Percentiles rank a stretch among this genome's conserved stretches.
phyloP scores from a whole-genome alignment of 805 yeast species.

The Helenozyma rhizophorensis region DNA sequence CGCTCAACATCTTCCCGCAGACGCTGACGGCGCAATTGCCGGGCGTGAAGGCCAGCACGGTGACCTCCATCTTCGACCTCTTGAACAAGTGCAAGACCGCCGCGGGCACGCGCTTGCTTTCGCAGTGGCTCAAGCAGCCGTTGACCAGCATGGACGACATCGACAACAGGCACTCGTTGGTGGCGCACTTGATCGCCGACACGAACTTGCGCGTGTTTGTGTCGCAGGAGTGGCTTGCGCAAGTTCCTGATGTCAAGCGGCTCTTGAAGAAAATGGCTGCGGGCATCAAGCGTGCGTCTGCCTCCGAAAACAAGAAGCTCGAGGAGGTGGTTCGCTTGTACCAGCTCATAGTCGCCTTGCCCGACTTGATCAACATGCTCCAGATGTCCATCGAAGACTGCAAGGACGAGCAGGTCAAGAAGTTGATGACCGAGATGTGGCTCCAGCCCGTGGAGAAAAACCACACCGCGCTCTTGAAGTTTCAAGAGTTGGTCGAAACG shows the following conservation, averaged over 20 bases:
- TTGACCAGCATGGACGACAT: slow-evolving; percentile 62
- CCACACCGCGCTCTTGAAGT: slow-evolving; percentile 52
- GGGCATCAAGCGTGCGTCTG: slow-evolving; percentile 25
- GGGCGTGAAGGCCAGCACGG: slow-evolving; percentile 19
- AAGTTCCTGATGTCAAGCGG: slow-evolving; percentile 80
- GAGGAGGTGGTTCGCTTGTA: slow-evolving; percentile 90
- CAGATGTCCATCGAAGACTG: slow-evolving; percentile 37
- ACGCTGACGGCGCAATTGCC: slow-evolving; percentile 10
- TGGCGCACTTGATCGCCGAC: slow-evolving; percentile 70
- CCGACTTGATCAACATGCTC: slow-evolving; percentile 58
- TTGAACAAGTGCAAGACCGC: slow-evolving; percentile 83
- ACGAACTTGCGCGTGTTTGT: slow-evolving; percentile 60
- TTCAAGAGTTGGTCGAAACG: slow-evolving; percentile 84
- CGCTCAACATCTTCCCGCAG: slow-evolving; percentile 77
- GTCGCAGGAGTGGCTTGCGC: slow-evolving; percentile 60
- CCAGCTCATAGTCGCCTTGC: slow-evolving; percentile 69
- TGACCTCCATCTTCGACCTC: slow-evolving; percentile 68
- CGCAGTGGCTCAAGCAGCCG: slow-evolving; percentile 97
- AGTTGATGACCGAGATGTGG: slow-evolving; percentile 51
- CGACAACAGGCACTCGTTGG: slow-evolving; percentile 64
- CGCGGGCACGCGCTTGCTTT: slow-evolving; percentile 82
- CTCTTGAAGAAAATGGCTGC: slow-evolving; percentile 59
- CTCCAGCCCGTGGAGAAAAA: slow-evolving; percentile 48
- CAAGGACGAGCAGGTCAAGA: slow-evolving; percentile 20
- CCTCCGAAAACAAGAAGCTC: slow-evolving; percentile 51